Percentiles rank a stretch among this genome's conserved stretches.
phyloP scores from a whole-genome alignment of 495 filamentous ascomycete species.

The Elasticomyces elasticus region DNA sequence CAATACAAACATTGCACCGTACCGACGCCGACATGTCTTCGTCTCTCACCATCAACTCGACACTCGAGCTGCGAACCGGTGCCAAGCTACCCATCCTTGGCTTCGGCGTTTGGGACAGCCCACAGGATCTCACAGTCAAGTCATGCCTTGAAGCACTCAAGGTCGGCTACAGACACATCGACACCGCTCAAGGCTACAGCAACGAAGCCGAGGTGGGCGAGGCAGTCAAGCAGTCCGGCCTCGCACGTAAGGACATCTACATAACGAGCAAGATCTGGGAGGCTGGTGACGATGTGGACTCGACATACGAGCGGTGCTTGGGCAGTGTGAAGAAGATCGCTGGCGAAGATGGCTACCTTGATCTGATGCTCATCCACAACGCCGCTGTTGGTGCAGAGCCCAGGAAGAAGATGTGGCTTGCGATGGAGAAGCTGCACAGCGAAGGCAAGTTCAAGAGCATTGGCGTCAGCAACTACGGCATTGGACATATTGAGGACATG shows the following conservation, averaged over 20 bases:
- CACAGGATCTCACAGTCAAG: conserved; percentile 39
- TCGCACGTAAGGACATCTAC: conserved; percentile 51
- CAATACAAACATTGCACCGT: neutral
- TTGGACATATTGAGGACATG: conserved; percentile 52
- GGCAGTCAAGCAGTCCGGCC: conserved; percentile 44
- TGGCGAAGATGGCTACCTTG: conserved; percentile 54
- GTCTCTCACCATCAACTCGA: conserved; percentile 39
- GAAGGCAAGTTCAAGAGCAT: conserved; percentile 52
- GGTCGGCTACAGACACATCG: conserved; percentile 61
- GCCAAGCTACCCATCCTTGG: conserved; percentile 57
- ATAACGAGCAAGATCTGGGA: conserved; percentile 58
- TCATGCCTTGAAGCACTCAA: conserved; percentile 53
- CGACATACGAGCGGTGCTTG: conserved; percentile 47
- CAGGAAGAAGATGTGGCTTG: conserved; percentile 54
- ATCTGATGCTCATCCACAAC: conserved; percentile 61
- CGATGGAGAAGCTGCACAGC: conserved; percentile 48
- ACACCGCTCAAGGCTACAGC: conserved; percentile 60
- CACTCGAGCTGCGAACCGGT: conserved; percentile 43
- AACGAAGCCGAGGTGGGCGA: conserved; percentile 60
- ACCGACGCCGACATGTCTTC: neutral
- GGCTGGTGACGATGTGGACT: conserved; percentile 45
- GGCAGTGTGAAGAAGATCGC: conserved; percentile 53
- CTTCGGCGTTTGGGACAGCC: conserved; percentile 61
- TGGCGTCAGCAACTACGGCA: conserved; percentile 63
- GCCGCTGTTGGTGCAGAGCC: conserved; percentile 43